These are phyloP conservation scores for Saxophila tyrrhenica DNA, from an alignment of 495 filamentous ascomycete species.

Conservation along the genomic window DNA sequence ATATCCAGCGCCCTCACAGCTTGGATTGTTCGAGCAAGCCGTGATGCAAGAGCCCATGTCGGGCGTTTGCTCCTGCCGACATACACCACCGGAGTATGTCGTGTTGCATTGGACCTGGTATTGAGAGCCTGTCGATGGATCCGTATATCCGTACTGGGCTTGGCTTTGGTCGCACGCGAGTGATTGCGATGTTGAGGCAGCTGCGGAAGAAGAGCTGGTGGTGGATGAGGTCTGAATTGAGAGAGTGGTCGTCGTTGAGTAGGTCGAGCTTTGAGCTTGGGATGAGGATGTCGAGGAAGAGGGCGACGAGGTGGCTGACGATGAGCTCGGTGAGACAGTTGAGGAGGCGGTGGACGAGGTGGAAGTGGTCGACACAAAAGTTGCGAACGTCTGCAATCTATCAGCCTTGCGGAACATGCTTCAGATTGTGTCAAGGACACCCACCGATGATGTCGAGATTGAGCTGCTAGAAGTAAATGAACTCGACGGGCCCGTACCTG, in stretches of 20 bases:
- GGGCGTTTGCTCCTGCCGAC: background rate
- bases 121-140: background rate
- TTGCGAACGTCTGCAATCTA: background rate
- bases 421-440: background rate
- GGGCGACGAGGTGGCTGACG: too few species aligned
- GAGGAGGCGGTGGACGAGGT: background rate
- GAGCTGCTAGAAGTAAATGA: background rate
- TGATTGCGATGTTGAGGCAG: background rate
- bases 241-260: background rate
- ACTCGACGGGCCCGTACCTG: too few species aligned
- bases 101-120: constrained; percentile 8
- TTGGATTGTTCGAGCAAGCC: background rate
- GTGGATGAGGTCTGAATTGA: background rate
- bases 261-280: too few species aligned
- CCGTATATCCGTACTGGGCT: constrained; percentile 1
- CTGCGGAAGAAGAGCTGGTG: background rate
- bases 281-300: too few species aligned
- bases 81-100: constrained; percentile 3
- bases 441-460: background rate
- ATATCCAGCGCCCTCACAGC: constrained; percentile 4
- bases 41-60: constrained; percentile 5
- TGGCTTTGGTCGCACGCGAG: background rate
- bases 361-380: background rate
- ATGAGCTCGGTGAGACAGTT: too few species aligned
- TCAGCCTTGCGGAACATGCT: background rate